A percentile compares a stretch with the other conserved stretches of the same genome.
Conservation (phyloP, 805 yeast genomes). For the Phaffomyces antillensis region DNA sequence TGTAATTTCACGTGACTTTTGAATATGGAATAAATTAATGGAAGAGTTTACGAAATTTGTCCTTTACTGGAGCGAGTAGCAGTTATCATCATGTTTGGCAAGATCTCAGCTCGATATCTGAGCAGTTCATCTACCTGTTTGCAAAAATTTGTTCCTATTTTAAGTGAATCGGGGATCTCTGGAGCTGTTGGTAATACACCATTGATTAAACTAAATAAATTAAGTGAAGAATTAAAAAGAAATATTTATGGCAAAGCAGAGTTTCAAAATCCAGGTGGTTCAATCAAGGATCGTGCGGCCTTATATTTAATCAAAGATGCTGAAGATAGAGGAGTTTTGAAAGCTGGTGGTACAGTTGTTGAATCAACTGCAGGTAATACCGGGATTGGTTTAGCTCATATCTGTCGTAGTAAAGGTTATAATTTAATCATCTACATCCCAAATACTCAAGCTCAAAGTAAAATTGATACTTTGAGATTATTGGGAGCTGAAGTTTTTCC, state of each 20-base stretch:
- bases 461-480: constrained; percentile 64
- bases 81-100: constrained; percentile 8
- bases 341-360: constrained; percentile 78
- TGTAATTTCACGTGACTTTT: constrained; percentile 6
- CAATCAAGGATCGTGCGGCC: constrained; percentile 89
- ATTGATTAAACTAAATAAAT: constrained; percentile 49
- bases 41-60: not conserved
- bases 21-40: not conserved
- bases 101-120: constrained; percentile 6
- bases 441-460: constrained; percentile 75
- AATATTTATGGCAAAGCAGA: constrained; percentile 88
- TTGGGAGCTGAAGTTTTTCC: constrained; percentile 86
- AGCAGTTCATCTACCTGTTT: constrained; percentile 3
- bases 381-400: constrained; percentile 85
- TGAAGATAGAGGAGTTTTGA: constrained; percentile 54
- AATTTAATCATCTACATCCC: constrained; percentile 87
- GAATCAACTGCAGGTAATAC: constrained; percentile 96
- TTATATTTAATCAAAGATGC: constrained; percentile 72
- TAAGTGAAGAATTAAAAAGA: constrained; percentile 55
- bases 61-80: no score
- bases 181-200: constrained; percentile 96
- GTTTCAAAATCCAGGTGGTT: constrained; percentile 90
- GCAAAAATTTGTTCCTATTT: constrained; percentile 39
- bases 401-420: constrained; percentile 78
- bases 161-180: constrained; percentile 59